Percentiles rank a stretch among this genome's conserved stretches.
Conservation (phyloP, 2,329 filamentous ascomycete species). For the Aureobasidium uvarum region DNA sequence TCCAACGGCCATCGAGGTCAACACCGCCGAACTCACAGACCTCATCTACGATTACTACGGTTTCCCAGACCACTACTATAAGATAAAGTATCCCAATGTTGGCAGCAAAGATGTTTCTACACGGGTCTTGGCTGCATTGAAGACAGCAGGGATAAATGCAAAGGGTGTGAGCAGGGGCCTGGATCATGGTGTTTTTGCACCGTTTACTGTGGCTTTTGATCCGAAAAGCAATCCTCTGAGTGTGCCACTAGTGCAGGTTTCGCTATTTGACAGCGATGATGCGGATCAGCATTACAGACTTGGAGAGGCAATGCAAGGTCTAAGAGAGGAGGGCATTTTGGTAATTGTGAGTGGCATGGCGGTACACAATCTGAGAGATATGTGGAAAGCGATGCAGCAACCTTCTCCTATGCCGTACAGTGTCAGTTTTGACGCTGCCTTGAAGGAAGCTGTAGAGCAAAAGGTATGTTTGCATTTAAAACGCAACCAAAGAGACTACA, state of each 20-base stretch:
- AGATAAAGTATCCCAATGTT: constrained; percentile 63
- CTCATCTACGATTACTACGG: constrained; percentile 75
- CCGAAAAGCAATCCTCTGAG: constrained; percentile 41
- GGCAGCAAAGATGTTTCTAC: constrained; percentile 61
- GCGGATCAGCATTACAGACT: constrained; percentile 65
- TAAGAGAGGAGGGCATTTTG: constrained; percentile 65
- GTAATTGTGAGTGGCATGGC: constrained; percentile 74
- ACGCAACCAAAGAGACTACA: not conserved
- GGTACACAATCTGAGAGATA: constrained; percentile 46
- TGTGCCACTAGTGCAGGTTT: constrained; percentile 68
- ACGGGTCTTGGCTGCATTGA: constrained; percentile 57
- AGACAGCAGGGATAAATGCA: constrained; percentile 59
- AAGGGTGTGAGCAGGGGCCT: constrained; percentile 62
- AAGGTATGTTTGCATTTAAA: constrained; percentile 14
- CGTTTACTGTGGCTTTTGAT: constrained; percentile 59
- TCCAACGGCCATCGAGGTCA: constrained; percentile 60
- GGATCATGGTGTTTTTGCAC: constrained; percentile 73
- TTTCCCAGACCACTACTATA: constrained; percentile 68
- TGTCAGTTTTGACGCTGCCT: constrained; percentile 38
- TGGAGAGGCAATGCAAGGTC: constrained; percentile 62
- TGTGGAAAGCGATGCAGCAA: constrained; percentile 32
- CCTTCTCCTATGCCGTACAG: constrained; percentile 37
- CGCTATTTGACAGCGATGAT: constrained; percentile 64
- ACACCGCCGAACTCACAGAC: constrained; percentile 62
- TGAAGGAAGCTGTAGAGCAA: constrained; percentile 38